A percentile compares a stretch with the other conserved stretches of the same genome.
phyloP scores from a whole-genome alignment of 352 stramenopile genomes.

The Pythium aristosporum region DNA sequence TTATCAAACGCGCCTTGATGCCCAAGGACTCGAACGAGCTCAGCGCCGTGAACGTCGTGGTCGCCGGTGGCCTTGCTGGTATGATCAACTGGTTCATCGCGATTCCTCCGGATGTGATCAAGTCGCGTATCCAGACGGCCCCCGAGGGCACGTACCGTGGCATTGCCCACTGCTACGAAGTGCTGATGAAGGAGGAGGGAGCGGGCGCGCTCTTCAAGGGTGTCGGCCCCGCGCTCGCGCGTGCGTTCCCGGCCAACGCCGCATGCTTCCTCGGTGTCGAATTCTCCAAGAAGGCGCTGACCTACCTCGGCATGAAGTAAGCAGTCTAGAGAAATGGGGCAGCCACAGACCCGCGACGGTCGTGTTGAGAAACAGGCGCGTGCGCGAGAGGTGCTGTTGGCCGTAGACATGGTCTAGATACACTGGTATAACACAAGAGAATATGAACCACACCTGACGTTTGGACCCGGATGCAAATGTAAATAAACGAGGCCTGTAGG shows the following conservation, averaged over 20 bases:
- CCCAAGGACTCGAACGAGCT: slow-evolving; percentile 80
- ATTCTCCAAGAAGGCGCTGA: slow-evolving; percentile 86
- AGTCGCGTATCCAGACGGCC: slow-evolving; percentile 96
- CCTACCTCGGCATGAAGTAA: slow-evolving; percentile 76
- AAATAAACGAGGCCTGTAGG: background rate
- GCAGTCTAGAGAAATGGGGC: background rate
- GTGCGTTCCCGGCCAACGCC: slow-evolving; percentile 95
- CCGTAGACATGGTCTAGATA: slow-evolving; percentile 8
- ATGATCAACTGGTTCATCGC: slow-evolving; percentile 94
- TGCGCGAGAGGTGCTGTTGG: no score
- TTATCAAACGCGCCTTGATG: slow-evolving; percentile 88
- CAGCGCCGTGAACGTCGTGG: slow-evolving; percentile 88
- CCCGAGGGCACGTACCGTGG: slow-evolving; percentile 94
- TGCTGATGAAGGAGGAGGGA: slow-evolving; percentile 95
- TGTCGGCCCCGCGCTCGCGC: slow-evolving; percentile 91
- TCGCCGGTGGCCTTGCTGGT: slow-evolving; percentile 93
- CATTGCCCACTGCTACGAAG: slow-evolving; percentile 89
- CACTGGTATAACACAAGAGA: background rate
- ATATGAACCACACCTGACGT: background rate
- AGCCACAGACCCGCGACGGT: background rate
- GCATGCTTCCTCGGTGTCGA: slow-evolving; percentile 94
- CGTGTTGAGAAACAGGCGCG: background rate
- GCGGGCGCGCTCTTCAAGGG: slow-evolving; percentile 92
- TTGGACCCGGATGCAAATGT: no score
- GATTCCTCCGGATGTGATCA: slow-evolving; percentile 96